Conservation (phyloP, 129 eudicot genomes). For the Daucus carota region DH1_v3.0 NC_030387.2:40385501-40386000, state of each 20-base stretch:
- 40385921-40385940: constrained; percentile 61
- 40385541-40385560: constrained; percentile 25
- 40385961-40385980: not conserved
- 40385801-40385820: not conserved
- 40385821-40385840: too few relatives aligned
- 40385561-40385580: constrained; percentile 49
- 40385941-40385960: constrained; percentile 79
- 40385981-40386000: not conserved
- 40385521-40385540: not conserved
- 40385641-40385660: constrained; percentile 2
- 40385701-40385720: too few relatives aligned
- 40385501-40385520: not conserved
- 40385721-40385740: too few relatives aligned
- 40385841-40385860: too few relatives aligned
- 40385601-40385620: not conserved
- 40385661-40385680: too few relatives aligned
- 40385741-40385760: not conserved
- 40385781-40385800: not conserved
- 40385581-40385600: constrained; percentile 74
- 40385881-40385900: not conserved
- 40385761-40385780: not conserved
- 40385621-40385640: not conserved
- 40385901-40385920: constrained; percentile 36
- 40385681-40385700: not conserved
- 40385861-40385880: not conserved